These are phyloP conservation scores for Auricularia auricula-judae DNA, from an alignment of 768 basidiomycete species.

Conservation along the genomic window DNA sequence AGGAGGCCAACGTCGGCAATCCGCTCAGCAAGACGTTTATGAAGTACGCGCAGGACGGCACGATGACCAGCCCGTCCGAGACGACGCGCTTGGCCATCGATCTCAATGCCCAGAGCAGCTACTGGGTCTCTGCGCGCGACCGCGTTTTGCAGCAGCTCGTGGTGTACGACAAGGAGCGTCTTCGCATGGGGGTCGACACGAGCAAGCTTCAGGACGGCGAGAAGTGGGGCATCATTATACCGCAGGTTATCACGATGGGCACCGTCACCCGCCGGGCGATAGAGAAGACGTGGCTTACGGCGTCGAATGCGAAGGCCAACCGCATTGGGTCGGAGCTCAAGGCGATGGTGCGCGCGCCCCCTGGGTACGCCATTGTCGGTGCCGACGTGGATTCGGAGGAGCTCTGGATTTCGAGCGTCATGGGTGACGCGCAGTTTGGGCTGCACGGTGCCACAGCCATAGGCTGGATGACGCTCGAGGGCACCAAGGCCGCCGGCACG, in stretches of 20 bases:
- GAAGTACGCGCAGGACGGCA: constrained; percentile 79
- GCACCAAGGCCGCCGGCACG: constrained; percentile 88
- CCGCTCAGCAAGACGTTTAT: constrained; percentile 85
- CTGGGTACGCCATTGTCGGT: constrained; percentile 89
- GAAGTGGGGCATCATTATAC: constrained; percentile 86
- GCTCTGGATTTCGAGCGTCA: constrained; percentile 96
- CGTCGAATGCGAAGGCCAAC: constrained; percentile 95
- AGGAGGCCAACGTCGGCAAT: constrained; percentile 88
- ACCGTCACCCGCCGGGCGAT: constrained; percentile 96
- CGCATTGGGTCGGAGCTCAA: constrained; percentile 98
- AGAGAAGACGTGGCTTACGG: constrained; percentile 96
- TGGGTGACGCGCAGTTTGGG: constrained; percentile 98
- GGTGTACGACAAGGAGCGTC: constrained; percentile 55
- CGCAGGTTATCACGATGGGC: constrained; percentile 97
- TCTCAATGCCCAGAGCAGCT: constrained; percentile 90
- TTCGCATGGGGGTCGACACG: constrained; percentile 40
- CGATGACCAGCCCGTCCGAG: constrained; percentile 67
- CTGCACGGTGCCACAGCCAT: constrained; percentile 92
- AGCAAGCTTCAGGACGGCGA: constrained; percentile 17
- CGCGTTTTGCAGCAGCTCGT: constrained; percentile 89
- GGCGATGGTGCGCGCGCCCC: constrained; percentile 91
- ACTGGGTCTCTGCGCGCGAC: constrained; percentile 94
- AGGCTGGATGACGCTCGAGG: constrained; percentile 99
- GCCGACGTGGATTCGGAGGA: constrained; percentile 99
- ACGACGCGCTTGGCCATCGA: constrained; percentile 79